Evolutionary conservation across 352 stramenopile species (phyloP), one percentile per base, ranked within the genome.

Genomic region (Elongisporangium senticosum): DNA sequence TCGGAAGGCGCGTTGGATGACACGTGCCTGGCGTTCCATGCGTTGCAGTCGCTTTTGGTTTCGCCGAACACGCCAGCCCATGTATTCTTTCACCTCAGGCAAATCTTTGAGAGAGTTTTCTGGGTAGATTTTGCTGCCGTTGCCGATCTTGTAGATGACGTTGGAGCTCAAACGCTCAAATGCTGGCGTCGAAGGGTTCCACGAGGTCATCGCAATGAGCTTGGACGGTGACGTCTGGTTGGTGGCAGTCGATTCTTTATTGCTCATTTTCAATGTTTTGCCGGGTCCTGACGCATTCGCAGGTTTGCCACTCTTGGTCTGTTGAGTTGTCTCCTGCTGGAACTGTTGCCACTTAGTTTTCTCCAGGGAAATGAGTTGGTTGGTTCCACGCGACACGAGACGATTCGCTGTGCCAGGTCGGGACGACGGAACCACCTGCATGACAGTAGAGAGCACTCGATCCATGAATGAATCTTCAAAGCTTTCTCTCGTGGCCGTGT

Each of bases 71-170:
- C 96, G 79, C 95, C 96, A 98, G 10, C 73, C 74, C 96, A 98
- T 98, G 83, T 98, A 98, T 68, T 98, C 96, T 47, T 93, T 92
- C 22, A 97, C 86, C 64, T 97, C 86, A 20, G 83, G 79, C n/a
- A 88, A 54, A 0, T 62, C 58, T 2, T 52, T 28, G 7, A 6
- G 17, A 19, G 14, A 17, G 55, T 51, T 54, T 7, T 84, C 65
- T 0, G 87, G 87, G 65, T 97, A 96, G 49, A 96, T 95, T 61
- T 90, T 90, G 58, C 80, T 94, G 22, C 86, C 82, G 13, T 83
- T 73, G 17, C 86, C 89, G 22, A 87, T 70, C 53, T 87, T 84
- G 66, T 96, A 96, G 22, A 96, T 74, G 37, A 86, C 53, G 57
- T 96, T 96, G 33, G 78, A 69, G 63, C 87, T 91, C 49, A 96